phyloP scores from a whole-genome alignment of 148 eudicot species.

The Rhododendron williamsianum region DNA sequence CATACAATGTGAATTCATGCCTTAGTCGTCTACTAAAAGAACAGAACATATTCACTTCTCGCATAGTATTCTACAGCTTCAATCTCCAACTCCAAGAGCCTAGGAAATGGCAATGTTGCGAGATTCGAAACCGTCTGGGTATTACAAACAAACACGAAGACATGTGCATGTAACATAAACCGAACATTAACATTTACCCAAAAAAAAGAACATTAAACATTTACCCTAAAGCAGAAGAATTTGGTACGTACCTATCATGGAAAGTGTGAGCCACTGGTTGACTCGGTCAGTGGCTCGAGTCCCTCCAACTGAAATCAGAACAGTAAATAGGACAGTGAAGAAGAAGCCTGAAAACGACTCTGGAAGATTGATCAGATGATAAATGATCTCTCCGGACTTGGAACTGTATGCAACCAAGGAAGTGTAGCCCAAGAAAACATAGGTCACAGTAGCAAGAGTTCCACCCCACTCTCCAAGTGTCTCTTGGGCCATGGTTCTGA shows the following conservation, averaged over 20 bases:
- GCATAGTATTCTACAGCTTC: background rate
- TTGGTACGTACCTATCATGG: slow-evolving; percentile 53
- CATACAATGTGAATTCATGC: background rate
- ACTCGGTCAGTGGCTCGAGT: slow-evolving; percentile 47
- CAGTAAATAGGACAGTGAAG: slow-evolving; percentile 39
- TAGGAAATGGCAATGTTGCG: background rate
- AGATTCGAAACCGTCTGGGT: background rate
- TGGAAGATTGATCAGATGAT: slow-evolving; percentile 39
- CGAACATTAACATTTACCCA: background rate
- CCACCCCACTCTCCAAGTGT: slow-evolving; percentile 59
- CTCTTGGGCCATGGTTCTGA: slow-evolving; percentile 62
- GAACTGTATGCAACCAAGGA: slow-evolving; percentile 53
- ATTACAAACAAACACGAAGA: background rate
- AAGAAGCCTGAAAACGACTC: slow-evolving; percentile 36
- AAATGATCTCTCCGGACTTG: slow-evolving; percentile 57
- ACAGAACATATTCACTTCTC: background rate
- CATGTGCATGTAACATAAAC: background rate
- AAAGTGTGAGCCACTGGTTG: slow-evolving; percentile 53
- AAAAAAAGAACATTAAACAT: background rate
- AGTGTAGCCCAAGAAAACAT: slow-evolving; percentile 56
- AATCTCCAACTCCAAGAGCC: background rate
- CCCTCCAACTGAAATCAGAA: slow-evolving; percentile 42
- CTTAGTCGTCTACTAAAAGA: background rate
- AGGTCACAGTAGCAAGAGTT: slow-evolving; percentile 34
- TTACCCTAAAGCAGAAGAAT: background rate